These are phyloP conservation scores for Eucalyptus fibrosa DNA, from an alignment of 345 rosid genomes.

Conservation along the genomic window DNA sequence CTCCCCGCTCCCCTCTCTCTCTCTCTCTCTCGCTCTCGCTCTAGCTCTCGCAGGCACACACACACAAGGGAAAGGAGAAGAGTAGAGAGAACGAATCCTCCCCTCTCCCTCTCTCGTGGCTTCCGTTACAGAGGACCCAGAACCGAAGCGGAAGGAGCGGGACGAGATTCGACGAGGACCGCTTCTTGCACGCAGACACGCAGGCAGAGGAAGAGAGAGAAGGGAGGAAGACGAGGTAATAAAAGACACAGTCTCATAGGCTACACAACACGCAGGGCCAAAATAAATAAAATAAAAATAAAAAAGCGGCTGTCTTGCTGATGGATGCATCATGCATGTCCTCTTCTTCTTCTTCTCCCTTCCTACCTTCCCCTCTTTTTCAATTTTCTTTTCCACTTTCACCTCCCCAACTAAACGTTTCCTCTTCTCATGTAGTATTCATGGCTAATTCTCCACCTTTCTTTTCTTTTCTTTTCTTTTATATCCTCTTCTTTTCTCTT, in stretches of 20 bases:
- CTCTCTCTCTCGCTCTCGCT: background rate
- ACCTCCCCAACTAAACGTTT: background rate
- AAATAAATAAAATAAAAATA: too few species aligned
- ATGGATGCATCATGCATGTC: background rate
- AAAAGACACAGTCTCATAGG: background rate
- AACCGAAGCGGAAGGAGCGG: background rate
- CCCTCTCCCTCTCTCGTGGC: background rate
- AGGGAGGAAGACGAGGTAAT: background rate
- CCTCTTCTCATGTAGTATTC: background rate
- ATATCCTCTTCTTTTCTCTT: background rate
- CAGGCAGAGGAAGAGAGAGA: background rate
- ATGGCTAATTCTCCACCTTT: background rate
- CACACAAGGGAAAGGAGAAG: background rate
- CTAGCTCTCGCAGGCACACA: background rate
- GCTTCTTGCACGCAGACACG: background rate
- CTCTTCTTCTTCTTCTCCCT: background rate
- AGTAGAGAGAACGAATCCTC: background rate
- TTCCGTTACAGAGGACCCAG: background rate
- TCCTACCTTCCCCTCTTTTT: background rate
- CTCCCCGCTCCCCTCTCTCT: background rate
- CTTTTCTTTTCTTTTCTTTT: too few species aligned
- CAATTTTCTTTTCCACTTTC: background rate
- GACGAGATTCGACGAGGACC: background rate
- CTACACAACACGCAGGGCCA: background rate
- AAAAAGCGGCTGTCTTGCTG: background rate